These are phyloP conservation scores for Aspergillus arachidicola DNA, from an alignment of 2,329 filamentous ascomycete genomes.

Conservation along the genomic window DNA sequence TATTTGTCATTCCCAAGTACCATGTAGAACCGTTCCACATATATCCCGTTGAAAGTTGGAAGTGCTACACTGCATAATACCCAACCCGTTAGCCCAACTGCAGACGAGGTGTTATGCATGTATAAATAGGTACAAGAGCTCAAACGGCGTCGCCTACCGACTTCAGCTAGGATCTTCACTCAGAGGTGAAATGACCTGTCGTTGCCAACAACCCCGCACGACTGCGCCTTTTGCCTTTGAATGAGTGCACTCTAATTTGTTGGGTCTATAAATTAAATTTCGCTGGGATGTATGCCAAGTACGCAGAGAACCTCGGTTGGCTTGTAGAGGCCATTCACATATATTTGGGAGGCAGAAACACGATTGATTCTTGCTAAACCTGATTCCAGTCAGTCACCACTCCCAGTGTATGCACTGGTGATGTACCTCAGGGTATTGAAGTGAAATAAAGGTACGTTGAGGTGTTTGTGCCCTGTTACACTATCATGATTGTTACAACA, in stretches of 20 bases:
- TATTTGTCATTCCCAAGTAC: background rate
- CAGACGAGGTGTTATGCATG: background rate
- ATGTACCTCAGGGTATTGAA: background rate
- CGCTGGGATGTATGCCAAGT: background rate
- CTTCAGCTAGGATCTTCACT: background rate
- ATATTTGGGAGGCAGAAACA: background rate
- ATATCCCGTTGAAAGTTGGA: background rate
- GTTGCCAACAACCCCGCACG: background rate
- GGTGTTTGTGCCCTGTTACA: background rate
- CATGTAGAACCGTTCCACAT: background rate
- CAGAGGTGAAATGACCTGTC: background rate
- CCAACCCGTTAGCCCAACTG: background rate
- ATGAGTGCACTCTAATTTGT: background rate
- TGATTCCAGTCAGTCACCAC: background rate
- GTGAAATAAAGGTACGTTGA: background rate
- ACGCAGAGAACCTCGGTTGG: background rate
- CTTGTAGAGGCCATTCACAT: background rate
- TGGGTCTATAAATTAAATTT: background rate
- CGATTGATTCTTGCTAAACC: background rate
- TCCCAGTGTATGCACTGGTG: background rate
- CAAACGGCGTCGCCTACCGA: background rate
- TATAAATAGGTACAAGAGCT: background rate
- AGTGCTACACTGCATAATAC: background rate
- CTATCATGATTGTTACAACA: background rate
- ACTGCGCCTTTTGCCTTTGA: background rate